Conservation (phyloP, 2,329 filamentous ascomycete species). For the Fusarium pseudograminearum region DNA sequence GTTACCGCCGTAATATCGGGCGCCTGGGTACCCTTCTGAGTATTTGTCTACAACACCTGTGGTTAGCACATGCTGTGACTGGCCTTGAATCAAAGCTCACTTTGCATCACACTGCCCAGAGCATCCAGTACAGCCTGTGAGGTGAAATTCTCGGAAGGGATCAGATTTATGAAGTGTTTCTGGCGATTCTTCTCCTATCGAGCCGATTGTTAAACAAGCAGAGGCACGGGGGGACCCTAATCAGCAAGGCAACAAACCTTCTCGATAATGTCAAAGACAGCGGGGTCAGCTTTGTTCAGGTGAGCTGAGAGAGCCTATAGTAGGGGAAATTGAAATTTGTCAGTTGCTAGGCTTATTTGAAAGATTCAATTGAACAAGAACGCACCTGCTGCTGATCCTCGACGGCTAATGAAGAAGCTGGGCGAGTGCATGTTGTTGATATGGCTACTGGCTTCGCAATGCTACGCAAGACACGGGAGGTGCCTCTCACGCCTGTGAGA, state of each 20-base stretch:
- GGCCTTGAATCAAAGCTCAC: conserved; percentile 60
- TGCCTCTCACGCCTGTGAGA: conserved; percentile 60
- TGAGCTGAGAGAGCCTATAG: conserved; percentile 81
- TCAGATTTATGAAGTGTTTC: conserved; percentile 98
- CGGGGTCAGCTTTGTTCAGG: conserved; percentile 86
- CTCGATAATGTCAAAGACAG: conserved; percentile 89
- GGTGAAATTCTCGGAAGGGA: conserved; percentile 95
- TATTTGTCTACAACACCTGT: conserved; percentile 80
- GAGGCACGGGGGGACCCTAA: not conserved
- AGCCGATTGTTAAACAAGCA: not conserved
- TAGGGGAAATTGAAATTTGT: conserved; percentile 19
- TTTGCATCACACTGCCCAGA: conserved; percentile 94
- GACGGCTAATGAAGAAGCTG: conserved; percentile 60
- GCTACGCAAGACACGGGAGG: conserved; percentile 61
- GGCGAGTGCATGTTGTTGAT: conserved; percentile 46
- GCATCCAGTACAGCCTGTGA: conserved; percentile 93
- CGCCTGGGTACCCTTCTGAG: conserved; percentile 96
- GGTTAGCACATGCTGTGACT: conserved; percentile 4
- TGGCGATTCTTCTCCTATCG: conserved; percentile 90
- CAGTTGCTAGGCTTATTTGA: conserved; percentile 26
- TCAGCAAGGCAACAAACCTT: conserved; percentile 68
- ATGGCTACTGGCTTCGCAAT: conserved; percentile 51
- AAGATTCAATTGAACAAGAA: conserved; percentile 27
- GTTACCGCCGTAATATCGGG: conserved; percentile 96
- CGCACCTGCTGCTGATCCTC: conserved; percentile 72